phyloP scores from a whole-genome alignment of 2,329 filamentous ascomycete species.

The Aureobasidium melanogenum region DNA sequence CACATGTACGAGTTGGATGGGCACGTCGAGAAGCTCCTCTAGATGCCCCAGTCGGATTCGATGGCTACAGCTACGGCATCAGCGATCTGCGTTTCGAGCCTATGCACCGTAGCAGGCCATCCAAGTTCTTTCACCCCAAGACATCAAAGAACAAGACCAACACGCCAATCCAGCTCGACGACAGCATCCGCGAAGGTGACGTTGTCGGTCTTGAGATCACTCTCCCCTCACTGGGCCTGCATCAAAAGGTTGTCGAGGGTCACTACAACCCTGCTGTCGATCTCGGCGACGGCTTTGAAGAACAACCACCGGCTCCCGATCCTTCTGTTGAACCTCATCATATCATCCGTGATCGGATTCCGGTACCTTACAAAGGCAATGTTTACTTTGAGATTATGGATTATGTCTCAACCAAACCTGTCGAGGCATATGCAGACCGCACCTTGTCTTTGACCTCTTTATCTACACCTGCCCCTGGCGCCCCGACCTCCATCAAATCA shows the following conservation, averaged over 20 bases:
- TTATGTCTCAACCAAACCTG: conserved; percentile 76
- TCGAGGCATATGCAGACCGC: conserved; percentile 56
- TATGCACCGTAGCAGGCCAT: conserved; percentile 87
- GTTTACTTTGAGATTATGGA: conserved; percentile 92
- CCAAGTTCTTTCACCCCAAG: conserved; percentile 57
- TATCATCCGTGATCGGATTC: conserved; percentile 88
- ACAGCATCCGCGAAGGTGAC: conserved; percentile 79
- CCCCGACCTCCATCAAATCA: conserved; percentile 36
- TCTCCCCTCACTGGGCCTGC: conserved; percentile 73
- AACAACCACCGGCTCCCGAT: conserved; percentile 22
- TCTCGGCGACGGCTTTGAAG: conserved; percentile 45
- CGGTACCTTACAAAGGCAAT: conserved; percentile 87
- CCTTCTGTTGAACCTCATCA: conserved; percentile 50
- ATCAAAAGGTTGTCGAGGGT: conserved; percentile 79
- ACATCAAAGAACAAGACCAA: conserved; percentile 30
- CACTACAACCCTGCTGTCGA: conserved; percentile 84
- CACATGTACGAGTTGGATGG: conserved; percentile 73
- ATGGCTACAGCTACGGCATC: conserved; percentile 88
- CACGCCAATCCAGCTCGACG: conserved; percentile 28
- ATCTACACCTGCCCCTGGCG: conserved; percentile 47
- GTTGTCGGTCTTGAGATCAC: conserved; percentile 91
- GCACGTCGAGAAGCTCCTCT: conserved; percentile 70
- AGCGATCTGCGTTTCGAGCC: conserved; percentile 86
- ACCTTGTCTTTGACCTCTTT: conserved; percentile 51
- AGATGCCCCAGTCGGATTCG: conserved; percentile 77